Evolutionary conservation across 2,329 filamentous ascomycete species (phyloP), one percentile per base, ranked within the genome.

Genomic region (Diaporthe sp.): DNA sequence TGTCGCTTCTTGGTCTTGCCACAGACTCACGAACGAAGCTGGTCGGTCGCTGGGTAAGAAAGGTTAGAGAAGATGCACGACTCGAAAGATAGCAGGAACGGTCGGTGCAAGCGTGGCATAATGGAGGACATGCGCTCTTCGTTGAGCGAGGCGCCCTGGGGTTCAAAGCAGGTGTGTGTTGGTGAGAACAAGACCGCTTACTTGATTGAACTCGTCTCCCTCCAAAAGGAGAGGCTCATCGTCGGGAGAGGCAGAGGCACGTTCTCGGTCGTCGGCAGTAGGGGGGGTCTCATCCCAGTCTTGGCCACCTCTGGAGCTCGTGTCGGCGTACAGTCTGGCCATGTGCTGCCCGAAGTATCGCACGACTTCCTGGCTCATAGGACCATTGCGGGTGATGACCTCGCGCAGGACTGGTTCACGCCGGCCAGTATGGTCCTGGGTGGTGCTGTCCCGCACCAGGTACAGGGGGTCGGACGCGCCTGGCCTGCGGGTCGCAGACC

Each of bases 271-370:
- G 13, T 67, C 55, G 57, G 55, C 37, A 17, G 53, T 51, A 9
- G 55, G 59, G 44, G 61, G 31, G 17, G 62, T 25, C 15, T 59
- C 70, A 17, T 67, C 75, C 49, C 62, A 44, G 39, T 55, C 57
- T 25, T 72, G 75, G 4, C 59, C 71, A 25, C 55, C 25, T 15
- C 62, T 74, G 55, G 73, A 70, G 44, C 73, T 75, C 13, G 75
- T 73, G 49, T 58, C 73, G 12, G 75, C 69, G 28, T 75, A 74
- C 57, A 75, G 65, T 57, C 72, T 73, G 12, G 75, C 73, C 73
- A 77, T 73, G 42, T 77, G 75, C 68, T 77, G 73, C 39, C 75
- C 73, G 37, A 75, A 77, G 19, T 73, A 67, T 17, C 75, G 67
- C 13, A 68, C 75, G 31, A 75, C 67, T 5, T 77, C 75, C 44